A percentile compares a stretch with the other conserved stretches of the same genome.
Conservation (phyloP, 2,329 filamentous ascomycete genomes). For the Xylaria hypoxylon region DNA sequence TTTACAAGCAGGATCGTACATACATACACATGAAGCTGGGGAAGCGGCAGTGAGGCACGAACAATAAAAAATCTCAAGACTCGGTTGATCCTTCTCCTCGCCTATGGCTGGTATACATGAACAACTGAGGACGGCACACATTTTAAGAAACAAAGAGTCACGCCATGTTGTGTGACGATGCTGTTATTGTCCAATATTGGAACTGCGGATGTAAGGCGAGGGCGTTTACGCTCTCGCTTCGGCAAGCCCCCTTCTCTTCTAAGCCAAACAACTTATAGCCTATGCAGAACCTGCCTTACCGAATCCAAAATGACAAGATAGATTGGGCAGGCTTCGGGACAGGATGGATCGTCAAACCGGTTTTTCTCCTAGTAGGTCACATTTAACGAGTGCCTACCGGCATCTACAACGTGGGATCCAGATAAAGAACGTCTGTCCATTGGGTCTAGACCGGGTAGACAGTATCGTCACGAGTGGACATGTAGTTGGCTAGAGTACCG, state of each 20-base stretch:
- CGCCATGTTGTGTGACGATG: constrained; percentile 16
- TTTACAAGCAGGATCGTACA: constrained; percentile 11
- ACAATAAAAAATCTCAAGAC: constrained; percentile 10
- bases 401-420: constrained; percentile 25
- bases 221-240: constrained; percentile 22
- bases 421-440: constrained; percentile 9
- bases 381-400: constrained; percentile 23
- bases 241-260: constrained; percentile 18
- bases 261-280: constrained; percentile 27
- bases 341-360: constrained; percentile 27
- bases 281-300: constrained; percentile 31
- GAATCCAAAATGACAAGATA: constrained; percentile 26
- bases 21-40: constrained; percentile 13
- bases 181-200: constrained; percentile 23
- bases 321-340: constrained; percentile 22
- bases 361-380: constrained; percentile 31
- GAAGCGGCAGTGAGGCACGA: constrained; percentile 16
- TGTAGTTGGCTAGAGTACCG: constrained; percentile 10
- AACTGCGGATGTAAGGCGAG: constrained; percentile 26
- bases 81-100: constrained; percentile 12
- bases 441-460: constrained; percentile 5
- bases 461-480: constrained; percentile 18
- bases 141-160: background rate
- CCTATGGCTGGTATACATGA: background rate
- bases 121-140: background rate